Evolutionary conservation across 1,284 basidiomycete genomes (phyloP), one percentile per base, ranked within the genome.

Genomic region (Paramarasmius palmivorus): DNA sequence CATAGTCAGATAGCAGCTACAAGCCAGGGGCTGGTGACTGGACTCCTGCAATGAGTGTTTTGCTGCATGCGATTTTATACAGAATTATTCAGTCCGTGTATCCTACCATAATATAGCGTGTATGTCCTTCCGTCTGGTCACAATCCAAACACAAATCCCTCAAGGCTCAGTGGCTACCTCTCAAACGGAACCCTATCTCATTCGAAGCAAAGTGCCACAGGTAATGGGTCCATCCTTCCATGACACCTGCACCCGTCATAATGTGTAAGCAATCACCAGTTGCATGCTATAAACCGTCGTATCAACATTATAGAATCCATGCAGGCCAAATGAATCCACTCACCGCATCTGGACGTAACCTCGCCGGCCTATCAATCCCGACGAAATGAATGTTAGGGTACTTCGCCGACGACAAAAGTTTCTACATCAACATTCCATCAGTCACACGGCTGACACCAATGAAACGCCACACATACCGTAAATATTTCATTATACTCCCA

Each of bases 201-300:
- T 63, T 64, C 17, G 77, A 77, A 55, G 84, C 69, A 60, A 68
- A 86, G 60, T 87, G 83, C 81, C 81, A 86, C 55, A 87, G 81
- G 56, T 85, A 87, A 56, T 83, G 79, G 14, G 83, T 75, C 84
- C 84, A 88, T n/a, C 83, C 83, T 66, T 88, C 85, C 26, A 86
- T 68, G 37, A 86, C 82, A 35, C 84, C 85, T 4, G 81, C 66
- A 37, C 85, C 85, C 1, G 80, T 67, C 73, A 86, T 76, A 55
- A 86, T 78, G 54, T 88, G 85, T 19, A 87, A 69, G 58, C 85
- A 87, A 63, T 87, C 85, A 9, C 80, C 73, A 15, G 77, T 61
- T 1, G 77, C 65, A 58, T 87, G 85, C 80, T 84, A 58, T 19
- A 54, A 23, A 37, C n/a, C n/a, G n/a, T 36, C n/a, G 9, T n/a